phyloP scores from a whole-genome alignment of 2,329 filamentous ascomycete genomes.

The Exophiala bonariae region DNA sequence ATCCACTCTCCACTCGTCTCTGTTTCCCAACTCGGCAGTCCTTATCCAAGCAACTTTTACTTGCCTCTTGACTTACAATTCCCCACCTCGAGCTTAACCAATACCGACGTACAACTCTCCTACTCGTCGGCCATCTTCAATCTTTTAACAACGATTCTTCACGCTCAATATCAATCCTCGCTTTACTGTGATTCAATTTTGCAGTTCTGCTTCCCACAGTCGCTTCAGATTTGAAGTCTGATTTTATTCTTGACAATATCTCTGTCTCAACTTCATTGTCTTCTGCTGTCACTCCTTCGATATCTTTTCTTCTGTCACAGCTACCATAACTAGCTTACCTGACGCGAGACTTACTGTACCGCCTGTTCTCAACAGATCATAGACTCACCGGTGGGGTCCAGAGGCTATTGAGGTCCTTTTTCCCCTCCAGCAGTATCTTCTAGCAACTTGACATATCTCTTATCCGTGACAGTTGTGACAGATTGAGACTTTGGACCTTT shows the following conservation, averaged over 20 bases:
- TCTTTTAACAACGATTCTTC: no score
- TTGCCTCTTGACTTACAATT: no score
- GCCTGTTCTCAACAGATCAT: not conserved
- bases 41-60: no score
- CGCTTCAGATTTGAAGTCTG: no score
- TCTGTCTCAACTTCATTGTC: not conserved
- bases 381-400: constrained; percentile 2
- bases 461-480: constrained; percentile 16
- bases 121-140: no score
- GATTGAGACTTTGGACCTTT: constrained; percentile 4
- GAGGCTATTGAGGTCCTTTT: not conserved
- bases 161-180: no score
- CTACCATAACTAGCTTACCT: not conserved
- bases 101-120: no score
- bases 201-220: no score
- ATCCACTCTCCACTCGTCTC: constrained; percentile 7
- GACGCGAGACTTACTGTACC: not conserved
- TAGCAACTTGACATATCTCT: constrained; percentile 17
- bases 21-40: not conserved
- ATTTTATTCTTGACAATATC: not conserved
- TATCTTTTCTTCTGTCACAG: not conserved
- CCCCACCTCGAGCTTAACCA: no score
- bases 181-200: no score
- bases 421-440: not conserved
- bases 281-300: not conserved